phyloP scores from a whole-genome alignment of 345 rosid genomes.

The Luvunga scandens region DNA sequence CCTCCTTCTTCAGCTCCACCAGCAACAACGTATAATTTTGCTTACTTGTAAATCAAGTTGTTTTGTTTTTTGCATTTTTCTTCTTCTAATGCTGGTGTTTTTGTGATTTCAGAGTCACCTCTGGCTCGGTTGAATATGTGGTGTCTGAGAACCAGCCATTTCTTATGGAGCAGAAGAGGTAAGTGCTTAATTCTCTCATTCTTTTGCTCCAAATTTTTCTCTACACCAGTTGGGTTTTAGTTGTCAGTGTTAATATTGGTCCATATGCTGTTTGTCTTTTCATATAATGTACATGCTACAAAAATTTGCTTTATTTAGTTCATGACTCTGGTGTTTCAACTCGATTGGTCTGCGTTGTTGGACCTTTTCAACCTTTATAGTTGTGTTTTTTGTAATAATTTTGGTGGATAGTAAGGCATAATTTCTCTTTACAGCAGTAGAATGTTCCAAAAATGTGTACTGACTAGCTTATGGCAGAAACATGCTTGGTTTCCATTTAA shows the following conservation, averaged over 20 bases:
- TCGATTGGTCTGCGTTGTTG: background rate
- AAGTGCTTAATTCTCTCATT: background rate
- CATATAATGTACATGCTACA: background rate
- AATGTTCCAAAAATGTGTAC: background rate
- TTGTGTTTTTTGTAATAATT: background rate
- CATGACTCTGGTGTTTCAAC: background rate
- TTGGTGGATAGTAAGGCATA: background rate
- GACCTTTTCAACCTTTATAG: background rate
- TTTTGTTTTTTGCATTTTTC: background rate
- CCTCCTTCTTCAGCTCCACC: slow-evolving; percentile 32
- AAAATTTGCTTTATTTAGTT: background rate
- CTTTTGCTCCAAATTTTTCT: background rate
- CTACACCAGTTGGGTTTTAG: background rate
- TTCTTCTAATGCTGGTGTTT: background rate
- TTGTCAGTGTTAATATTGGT: background rate
- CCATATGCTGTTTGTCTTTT: background rate
- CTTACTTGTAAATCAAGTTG: background rate
- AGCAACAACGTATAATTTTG: slow-evolving; percentile 17
- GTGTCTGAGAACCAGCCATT: slow-evolving; percentile 45
- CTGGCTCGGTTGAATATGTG: slow-evolving; percentile 32
- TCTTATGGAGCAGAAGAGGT: slow-evolving; percentile 49
- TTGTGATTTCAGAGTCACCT: slow-evolving; percentile 24
- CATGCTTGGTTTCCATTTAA: background rate
- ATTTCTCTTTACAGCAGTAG: background rate
- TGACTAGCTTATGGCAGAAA: background rate